Base-by-base conservation (phyloP, 192 early-diverging fungal genomes). In the Backusella tarrabulga region DNA sequence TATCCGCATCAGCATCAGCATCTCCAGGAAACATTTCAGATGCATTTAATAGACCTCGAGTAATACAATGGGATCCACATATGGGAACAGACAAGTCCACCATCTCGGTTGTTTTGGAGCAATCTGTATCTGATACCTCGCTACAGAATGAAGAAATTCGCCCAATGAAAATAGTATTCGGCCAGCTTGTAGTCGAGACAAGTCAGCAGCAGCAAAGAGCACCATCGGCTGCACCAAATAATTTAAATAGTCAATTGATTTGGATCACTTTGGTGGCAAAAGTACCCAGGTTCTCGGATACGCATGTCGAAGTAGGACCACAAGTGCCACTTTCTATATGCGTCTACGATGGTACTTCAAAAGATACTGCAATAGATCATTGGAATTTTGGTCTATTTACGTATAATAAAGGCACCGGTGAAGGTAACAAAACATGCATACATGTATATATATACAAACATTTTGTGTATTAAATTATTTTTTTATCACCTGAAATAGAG, bases 131-230 rank as follows among this genome's bases (percentile, higher is more conserved):
- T 38, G 72, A 23, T 9, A 17, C 26, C 5, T 74, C 72, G 12
- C 14, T 35, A 14, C 7, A 11, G 1, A 60, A 26, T 1, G 76
- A 70, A 66, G 72, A 52, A 44, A 23, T 82, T 23, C 73, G 77
- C n/a, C 26, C 77, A 11, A 77, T 88, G 42, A 85, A 85, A 35
- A 68, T 88, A 21, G 85, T 76, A 9, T 88, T 88, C 44, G 87
- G 87, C 23, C 77, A 78, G 6, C 71, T 88, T n/a, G 82, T 86
- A 19, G 83, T 88, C 9, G 87, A 88, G 26, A 88, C 86, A 9
- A 83, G 83, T 36, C 86, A 87, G 70, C 79, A 74, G 29, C 34
- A 74, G 12, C 69, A 70, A 35, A 32, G 32, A 46, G 71, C 71
- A 29, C 67, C 69, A 41, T 40, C 76, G 15, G 32, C 74, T 17